A percentile compares a stretch with the other conserved stretches of the same genome.
Evolutionary conservation across 2,329 filamentous ascomycete genomes (phyloP).

Genomic region (Trichophyton schoenleinii): DNA sequence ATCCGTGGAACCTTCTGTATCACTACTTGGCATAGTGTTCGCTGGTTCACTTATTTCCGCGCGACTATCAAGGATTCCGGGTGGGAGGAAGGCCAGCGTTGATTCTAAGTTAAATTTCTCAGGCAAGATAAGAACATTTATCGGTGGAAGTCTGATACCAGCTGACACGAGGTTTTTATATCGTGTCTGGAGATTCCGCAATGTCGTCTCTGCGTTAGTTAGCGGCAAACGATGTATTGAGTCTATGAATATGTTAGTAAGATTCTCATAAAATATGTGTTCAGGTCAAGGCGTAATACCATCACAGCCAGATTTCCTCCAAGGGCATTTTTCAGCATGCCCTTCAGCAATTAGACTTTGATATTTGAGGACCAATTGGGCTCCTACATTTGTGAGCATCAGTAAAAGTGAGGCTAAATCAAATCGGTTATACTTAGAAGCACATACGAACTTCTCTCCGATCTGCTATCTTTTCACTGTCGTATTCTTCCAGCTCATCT

Average conservation of each 20-base stretch:
- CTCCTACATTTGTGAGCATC: slow-evolving; percentile 26
- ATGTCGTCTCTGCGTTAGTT: slow-evolving; percentile 46
- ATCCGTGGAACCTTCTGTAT: background rate
- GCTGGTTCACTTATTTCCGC: background rate
- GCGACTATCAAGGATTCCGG: background rate
- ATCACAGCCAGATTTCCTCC: slow-evolving; percentile 79
- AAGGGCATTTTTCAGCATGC: slow-evolving; percentile 72
- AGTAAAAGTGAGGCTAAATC: background rate
- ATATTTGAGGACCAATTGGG: slow-evolving; percentile 66
- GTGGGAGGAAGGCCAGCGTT: background rate
- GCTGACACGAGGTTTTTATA: slow-evolving; percentile 45
- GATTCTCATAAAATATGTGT: background rate
- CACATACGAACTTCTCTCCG: slow-evolving; percentile 33
- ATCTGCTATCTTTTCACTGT: slow-evolving; percentile 30
- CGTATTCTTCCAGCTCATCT: slow-evolving; percentile 38
- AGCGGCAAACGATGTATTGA: slow-evolving; percentile 56
- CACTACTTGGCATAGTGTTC: background rate
- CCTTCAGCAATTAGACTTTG: slow-evolving; percentile 57
- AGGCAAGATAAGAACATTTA: slow-evolving; percentile 21
- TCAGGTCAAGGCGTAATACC: slow-evolving; percentile 37
- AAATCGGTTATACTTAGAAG: background rate
- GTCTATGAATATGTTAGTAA: slow-evolving; percentile 28
- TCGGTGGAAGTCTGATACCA: slow-evolving; percentile 26
- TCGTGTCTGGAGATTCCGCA: slow-evolving; percentile 47
- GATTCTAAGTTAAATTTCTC: slow-evolving; percentile 22